Evolutionary conservation across 345 rosid species (phyloP).

Genomic region (Eucalyptus cloeziana): DNA sequence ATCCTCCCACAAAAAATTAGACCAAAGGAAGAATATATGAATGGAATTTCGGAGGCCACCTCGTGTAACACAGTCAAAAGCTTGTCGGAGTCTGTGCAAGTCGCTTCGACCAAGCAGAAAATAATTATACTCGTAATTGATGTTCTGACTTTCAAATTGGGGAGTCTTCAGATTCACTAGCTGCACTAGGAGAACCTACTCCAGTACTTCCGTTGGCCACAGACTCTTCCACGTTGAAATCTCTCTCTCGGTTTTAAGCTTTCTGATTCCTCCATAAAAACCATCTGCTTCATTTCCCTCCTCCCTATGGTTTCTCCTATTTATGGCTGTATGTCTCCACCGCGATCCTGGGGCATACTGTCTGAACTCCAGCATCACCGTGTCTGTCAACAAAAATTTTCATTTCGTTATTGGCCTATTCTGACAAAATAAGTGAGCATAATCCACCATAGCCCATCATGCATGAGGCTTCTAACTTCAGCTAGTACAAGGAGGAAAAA

Average conservation of each 20-base stretch:
- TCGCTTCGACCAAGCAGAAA: not conserved
- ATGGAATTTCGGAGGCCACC: not conserved
- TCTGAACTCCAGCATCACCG: conserved; percentile 47
- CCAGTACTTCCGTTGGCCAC: conserved; percentile 57
- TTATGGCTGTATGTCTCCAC: conserved; percentile 55
- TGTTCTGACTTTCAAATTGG: not conserved
- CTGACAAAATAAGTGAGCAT: not conserved
- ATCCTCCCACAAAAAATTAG: not conserved
- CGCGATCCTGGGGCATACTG: conserved; percentile 62
- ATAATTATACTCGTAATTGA: not conserved
- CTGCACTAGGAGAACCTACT: conserved; percentile 1
- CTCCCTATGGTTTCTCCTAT: conserved; percentile 60
- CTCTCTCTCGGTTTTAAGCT: conserved; percentile 42
- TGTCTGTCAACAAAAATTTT: conserved; percentile 24
- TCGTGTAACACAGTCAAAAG: not conserved
- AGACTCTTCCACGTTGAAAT: conserved; percentile 57
- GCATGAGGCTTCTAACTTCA: not conserved
- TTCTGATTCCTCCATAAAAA: conserved; percentile 82
- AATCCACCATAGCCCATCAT: not conserved
- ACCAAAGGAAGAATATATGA: not conserved
- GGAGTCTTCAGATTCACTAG: not conserved
- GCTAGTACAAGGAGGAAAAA: not conserved
- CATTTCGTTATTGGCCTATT: not conserved
- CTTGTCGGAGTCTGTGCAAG: not conserved
- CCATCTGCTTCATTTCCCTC: conserved; percentile 83